Base-by-base conservation (phyloP, 169 alveolate species). In the Plasmodium malariae region DNA sequence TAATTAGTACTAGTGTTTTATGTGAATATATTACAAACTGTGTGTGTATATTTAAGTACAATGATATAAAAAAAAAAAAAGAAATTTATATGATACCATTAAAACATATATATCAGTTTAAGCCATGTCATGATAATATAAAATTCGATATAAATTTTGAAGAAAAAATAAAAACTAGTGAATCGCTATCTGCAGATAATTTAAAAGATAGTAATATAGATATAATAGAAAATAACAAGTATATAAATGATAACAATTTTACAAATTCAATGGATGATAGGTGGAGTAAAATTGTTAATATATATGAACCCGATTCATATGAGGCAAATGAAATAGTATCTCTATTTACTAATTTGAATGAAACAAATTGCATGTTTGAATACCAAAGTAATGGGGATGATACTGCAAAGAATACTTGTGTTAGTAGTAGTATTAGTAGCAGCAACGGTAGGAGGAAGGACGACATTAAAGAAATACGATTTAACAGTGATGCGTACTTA, bases 11-110 rank as follows among this genome's bases (percentile, higher is more conserved):
- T 24, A 86, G 92, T 69, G 92, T 86, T 69, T 26, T 65, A 4
- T 86, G 92, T 51, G 92, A 86, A 37, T 86, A 86, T 86, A 51
- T 86, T 37, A 86, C 85, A 3, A 86, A 68, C 12, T 86, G 92
- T 72, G 69, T 86, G 3, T 36, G 92, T 51, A 24, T 86, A 70
- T 86, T 86, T 86, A 30, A 86, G 70, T 86, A 86, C 24, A 86
- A 86, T 40, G 92, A 86, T 55, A 62, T 70, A 14, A 86, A 57
- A 51, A 86, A 70, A 36, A 86, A 86, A 72, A 86, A 71, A 59
- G 92, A 86, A 69, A 86, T 86, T 28, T 71, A 55, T 36, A 62
- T 86, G 80, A 72, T 86, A 45, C 92, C 92, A 6, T 68, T 86
- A 48, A 86, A 86, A 24, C 87, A 70, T 70, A 86, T 86, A 11